Evolutionary conservation across 2,329 filamentous ascomycete species (phyloP).

Genomic region (Colletotrichum acutatum): DNA sequence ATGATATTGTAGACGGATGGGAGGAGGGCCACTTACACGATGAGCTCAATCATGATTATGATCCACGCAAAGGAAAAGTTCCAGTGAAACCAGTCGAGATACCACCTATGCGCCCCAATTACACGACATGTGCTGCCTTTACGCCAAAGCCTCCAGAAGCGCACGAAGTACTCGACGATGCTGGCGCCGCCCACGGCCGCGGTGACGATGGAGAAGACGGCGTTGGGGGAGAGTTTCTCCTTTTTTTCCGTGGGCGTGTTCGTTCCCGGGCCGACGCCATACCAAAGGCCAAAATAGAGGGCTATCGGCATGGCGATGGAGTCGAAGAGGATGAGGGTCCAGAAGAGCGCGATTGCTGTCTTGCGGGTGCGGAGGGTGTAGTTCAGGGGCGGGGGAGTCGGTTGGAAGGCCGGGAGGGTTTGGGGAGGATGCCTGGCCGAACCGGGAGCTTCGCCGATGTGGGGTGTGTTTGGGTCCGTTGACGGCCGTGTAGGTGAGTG

Average conservation of each 20-base stretch:
- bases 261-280: constrained; percentile 50
- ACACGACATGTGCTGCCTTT: constrained; percentile 63
- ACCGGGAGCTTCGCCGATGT: neutral
- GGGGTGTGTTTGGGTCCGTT: neutral
- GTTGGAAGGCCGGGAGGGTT: constrained; percentile 4
- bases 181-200: constrained; percentile 62
- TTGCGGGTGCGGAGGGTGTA: constrained; percentile 50
- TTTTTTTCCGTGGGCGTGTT: constrained; percentile 47
- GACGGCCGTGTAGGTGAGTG: neutral
- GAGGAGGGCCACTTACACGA: constrained; percentile 47
- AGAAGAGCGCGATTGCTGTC: constrained; percentile 67
- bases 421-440: no score
- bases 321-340: constrained; percentile 68
- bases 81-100: constrained; percentile 69
- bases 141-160: constrained; percentile 63
- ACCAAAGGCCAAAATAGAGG: constrained; percentile 71
- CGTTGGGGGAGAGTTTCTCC: constrained; percentile 38
- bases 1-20: no score
- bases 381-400: constrained; percentile 33
- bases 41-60: constrained; percentile 66
- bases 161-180: constrained; percentile 63
- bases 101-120: constrained; percentile 41
- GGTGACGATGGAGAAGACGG: constrained; percentile 64
- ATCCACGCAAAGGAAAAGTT: constrained; percentile 65
- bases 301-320: constrained; percentile 67